These are phyloP conservation scores for barley (Hordeum vulgare) DNA, from an alignment of 176 grass and related monocot genomes.

Conservation along the genomic window DNA sequence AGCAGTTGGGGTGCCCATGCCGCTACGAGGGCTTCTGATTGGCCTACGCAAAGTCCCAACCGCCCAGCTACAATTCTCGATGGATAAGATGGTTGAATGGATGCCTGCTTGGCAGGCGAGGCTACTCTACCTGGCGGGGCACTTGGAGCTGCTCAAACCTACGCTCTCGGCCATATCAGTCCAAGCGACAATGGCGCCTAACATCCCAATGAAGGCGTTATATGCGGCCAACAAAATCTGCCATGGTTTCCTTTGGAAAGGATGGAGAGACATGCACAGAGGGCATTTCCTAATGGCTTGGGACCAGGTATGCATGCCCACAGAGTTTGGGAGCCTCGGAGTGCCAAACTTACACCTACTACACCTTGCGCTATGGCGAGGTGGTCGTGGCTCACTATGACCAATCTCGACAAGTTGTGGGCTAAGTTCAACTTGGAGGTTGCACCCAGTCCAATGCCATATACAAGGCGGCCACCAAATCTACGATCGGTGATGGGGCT, in stretches of 20 bases:
- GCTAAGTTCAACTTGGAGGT: neutral
- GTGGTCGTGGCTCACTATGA: neutral
- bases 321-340: neutral
- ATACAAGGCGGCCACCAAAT: neutral
- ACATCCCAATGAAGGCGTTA: too few relatives aligned
- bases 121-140: too few relatives aligned
- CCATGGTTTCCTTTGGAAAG: neutral
- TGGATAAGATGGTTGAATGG: too few relatives aligned
- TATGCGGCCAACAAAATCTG: neutral
- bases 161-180: too few relatives aligned
- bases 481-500: neutral
- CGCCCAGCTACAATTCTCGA: too few relatives aligned
- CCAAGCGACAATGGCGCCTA: too few relatives aligned
- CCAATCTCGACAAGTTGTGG: neutral
- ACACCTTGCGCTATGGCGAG: neutral
- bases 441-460: neutral
- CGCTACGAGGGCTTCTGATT: too few relatives aligned
- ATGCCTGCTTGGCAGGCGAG: too few relatives aligned
- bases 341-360: neutral
- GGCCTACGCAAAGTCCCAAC: too few relatives aligned
- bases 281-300: neutral
- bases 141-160: too few relatives aligned
- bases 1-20: too few relatives aligned
- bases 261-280: neutral
- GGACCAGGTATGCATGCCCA: neutral